phyloP scores from a whole-genome alignment of 805 yeast species.

The Candida xyloterini region DNA sequence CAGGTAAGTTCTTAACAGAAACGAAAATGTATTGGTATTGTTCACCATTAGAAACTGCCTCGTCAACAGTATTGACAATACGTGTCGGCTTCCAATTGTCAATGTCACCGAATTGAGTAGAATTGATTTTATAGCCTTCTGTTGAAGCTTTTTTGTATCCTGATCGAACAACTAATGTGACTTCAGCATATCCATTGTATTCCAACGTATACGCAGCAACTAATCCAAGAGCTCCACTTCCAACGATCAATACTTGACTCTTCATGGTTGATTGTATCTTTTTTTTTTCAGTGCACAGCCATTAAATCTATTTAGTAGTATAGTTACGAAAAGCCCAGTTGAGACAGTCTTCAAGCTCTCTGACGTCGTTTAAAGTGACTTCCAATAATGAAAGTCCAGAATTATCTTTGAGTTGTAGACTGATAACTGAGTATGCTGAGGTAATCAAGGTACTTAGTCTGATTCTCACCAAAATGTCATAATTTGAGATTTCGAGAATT shows the following conservation, averaged over 20 bases:
- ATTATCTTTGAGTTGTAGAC: conserved; percentile 8
- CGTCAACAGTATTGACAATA: conserved; percentile 39
- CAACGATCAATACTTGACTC: conserved; percentile 57
- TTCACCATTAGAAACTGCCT: conserved; percentile 38
- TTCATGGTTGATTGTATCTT: neutral
- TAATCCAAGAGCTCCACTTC: conserved; percentile 83
- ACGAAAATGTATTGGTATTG: conserved; percentile 55
- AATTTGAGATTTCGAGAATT: conserved; percentile 11
- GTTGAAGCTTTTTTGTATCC: conserved; percentile 51
- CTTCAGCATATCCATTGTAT: conserved; percentile 41
- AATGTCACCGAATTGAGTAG: conserved; percentile 57
- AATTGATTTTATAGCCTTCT: conserved; percentile 56
- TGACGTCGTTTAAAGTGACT: conserved; percentile 46
- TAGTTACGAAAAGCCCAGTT: conserved; percentile 46
- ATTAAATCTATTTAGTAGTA: neutral
- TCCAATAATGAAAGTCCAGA: conserved; percentile 36
- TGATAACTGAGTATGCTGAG: conserved; percentile 20
- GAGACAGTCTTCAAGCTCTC: conserved; percentile 54
- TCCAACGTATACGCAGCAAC: conserved; percentile 66
- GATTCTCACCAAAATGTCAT: conserved; percentile 15
- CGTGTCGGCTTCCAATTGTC: conserved; percentile 54
- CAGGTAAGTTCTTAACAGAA: conserved; percentile 62
- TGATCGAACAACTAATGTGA: conserved; percentile 61
- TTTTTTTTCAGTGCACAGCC: conserved; percentile 3
- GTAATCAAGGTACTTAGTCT: conserved; percentile 12